Evolutionary conservation across 2,329 filamentous ascomycete genomes (phyloP).

Genomic region (Cladosporium phlei): DNA sequence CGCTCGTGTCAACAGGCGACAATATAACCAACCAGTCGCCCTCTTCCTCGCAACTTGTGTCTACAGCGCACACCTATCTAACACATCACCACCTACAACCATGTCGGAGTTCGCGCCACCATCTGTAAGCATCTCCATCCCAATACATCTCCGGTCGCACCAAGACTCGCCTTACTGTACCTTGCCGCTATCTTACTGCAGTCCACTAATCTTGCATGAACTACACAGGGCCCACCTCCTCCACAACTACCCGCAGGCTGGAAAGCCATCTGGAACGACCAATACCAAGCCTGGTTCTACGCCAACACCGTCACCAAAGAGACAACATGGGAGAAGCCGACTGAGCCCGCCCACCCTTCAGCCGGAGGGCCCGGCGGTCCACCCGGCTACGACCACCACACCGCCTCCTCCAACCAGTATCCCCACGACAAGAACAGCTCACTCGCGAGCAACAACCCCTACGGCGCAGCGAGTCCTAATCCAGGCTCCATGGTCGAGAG

Average conservation of each 20-base stretch:
- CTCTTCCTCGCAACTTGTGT: too few relatives aligned
- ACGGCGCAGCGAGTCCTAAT: conserved; percentile 37
- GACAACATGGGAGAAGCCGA: conserved; percentile 86
- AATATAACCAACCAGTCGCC: too few relatives aligned
- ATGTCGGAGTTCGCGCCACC: conserved; percentile 34
- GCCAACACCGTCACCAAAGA: conserved; percentile 83
- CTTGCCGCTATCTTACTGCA: conserved; percentile 6
- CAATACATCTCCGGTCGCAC: too few relatives aligned
- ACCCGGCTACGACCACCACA: conserved; percentile 52
- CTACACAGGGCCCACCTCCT: conserved; percentile 48
- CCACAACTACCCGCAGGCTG: conserved; percentile 70
- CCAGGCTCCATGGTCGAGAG: conserved; percentile 3
- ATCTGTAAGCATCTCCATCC: conserved; percentile 20
- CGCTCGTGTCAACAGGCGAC: too few relatives aligned
- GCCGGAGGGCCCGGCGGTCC: conserved; percentile 42
- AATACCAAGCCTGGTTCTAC: conserved; percentile 93
- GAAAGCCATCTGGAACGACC: conserved; percentile 78
- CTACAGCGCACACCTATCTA: too few relatives aligned
- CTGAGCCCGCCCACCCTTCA: conserved; percentile 57
- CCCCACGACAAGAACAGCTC: conserved; percentile 35
- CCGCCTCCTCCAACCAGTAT: conserved; percentile 32
- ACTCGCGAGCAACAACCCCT: conserved; percentile 68
- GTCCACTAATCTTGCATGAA: conserved; percentile 13
- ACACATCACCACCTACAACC: too few relatives aligned
- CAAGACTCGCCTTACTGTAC: conserved; percentile 23